Evolutionary conservation across 192 early-diverging fungal species (phyloP).

Genomic region (Mortierella hygrophila): DNA sequence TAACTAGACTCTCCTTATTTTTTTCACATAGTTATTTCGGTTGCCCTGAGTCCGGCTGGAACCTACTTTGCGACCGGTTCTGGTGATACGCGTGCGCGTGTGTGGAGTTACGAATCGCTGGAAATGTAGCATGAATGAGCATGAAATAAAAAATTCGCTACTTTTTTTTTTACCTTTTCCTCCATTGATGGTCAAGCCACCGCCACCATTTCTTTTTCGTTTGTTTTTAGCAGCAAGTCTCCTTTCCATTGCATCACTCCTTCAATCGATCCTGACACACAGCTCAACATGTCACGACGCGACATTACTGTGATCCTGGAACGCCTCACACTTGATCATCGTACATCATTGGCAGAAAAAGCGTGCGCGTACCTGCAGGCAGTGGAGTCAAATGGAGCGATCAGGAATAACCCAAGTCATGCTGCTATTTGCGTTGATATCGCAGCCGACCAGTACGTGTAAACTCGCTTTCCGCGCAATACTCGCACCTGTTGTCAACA

Average conservation of each 20-base stretch:
- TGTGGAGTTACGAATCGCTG: slow-evolving; percentile 85
- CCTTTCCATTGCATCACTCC: too few relatives aligned
- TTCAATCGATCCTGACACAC: background rate
- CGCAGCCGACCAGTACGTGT: slow-evolving; percentile 33
- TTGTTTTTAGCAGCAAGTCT: background rate
- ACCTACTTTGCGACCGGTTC: slow-evolving; percentile 96
- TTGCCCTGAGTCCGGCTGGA: slow-evolving; percentile 85
- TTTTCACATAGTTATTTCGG: slow-evolving; percentile 81
- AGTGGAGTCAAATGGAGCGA: slow-evolving; percentile 31
- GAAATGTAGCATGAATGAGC: slow-evolving; percentile 12
- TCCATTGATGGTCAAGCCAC: background rate
- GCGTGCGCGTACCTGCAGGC: slow-evolving; percentile 44
- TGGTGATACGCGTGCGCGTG: slow-evolving; percentile 91
- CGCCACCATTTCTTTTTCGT: background rate
- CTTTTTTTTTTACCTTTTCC: background rate
- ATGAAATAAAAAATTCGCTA: background rate
- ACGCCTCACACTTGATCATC: slow-evolving; percentile 42
- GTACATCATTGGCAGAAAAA: slow-evolving; percentile 45
- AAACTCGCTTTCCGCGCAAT: background rate
- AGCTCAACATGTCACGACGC: slow-evolving; percentile 36
- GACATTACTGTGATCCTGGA: slow-evolving; percentile 39
- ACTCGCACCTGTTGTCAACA: background rate
- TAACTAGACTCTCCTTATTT: background rate
- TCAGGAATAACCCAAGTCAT: slow-evolving; percentile 46
- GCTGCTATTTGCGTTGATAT: slow-evolving; percentile 53